Base-by-base conservation (phyloP, 768 basidiomycete genomes). In the Trametes sanguinea region DNA sequence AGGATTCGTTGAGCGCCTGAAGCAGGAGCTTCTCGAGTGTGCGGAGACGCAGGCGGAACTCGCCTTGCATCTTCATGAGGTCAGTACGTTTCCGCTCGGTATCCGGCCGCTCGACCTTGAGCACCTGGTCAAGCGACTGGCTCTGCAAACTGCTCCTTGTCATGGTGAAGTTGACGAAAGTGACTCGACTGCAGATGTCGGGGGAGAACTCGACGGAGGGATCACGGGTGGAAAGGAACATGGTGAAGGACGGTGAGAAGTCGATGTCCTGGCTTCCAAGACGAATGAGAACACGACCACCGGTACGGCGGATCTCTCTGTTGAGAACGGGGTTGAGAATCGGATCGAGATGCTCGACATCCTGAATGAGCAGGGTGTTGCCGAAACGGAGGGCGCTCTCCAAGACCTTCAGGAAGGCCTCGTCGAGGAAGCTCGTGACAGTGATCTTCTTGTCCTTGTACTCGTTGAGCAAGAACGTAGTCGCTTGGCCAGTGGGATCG, bases 331-430 rank as follows among this genome's bases (percentile, higher is more conserved):
- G 90, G 69, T 99, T 99, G 58, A 99, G 81, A 66, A 98, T 97
- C 5, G 97, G 97, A 72, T 99, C 97, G 22, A 98, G 85, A 68
- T 94, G 92, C 72, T 98, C 97, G 45, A 98, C 97, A 65, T 99
- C 96, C 73, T 98, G 95, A 62, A 99, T 98, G 52, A 99, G 85
- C 9, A 99, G 81, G 0, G 97, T 95, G 67, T 97, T 98, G 32
- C 97, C 97, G 73, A 99, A 99, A 46, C 97, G 95, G 60, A 99
- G 83, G n/a, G 97, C 96, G 67, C 93, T 95, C 76, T 99, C 97
- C 67, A 99, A 78, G 46, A 97, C 95, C 76, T 99, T 99, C 69
- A 98, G 83, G 89, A 99, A 98, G 0, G 96, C 92, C 72, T 97
- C 95, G 70, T 99, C 96, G 64, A 98, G 79, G 89, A 98, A 99